These are phyloP conservation scores for Ceratocystis papillata DNA, from an alignment of 2,329 filamentous ascomycete species.

Conservation along the genomic window DNA sequence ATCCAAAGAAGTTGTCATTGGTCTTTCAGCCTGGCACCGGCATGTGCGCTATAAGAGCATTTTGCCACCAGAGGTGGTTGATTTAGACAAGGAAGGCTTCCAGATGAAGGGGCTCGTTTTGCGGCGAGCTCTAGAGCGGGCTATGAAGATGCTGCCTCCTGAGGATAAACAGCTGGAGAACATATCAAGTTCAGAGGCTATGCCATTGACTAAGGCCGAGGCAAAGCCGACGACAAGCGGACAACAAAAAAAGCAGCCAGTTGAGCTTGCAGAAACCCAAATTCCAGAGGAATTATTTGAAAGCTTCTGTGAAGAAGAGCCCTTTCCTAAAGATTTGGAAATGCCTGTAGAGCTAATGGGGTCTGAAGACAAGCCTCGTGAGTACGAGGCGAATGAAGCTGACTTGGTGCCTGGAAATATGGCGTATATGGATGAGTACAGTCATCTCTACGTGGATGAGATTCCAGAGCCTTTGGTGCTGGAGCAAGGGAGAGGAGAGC, in stretches of 20 bases:
- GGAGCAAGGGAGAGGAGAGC: not conserved
- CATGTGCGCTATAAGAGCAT: constrained; percentile 20
- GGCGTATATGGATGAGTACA: not conserved
- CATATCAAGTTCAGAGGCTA: not conserved
- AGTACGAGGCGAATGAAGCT: constrained; percentile 1
- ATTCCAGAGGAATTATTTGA: not conserved
- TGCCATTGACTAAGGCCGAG: not conserved
- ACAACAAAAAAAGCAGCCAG: not conserved
- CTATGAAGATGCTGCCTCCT: constrained; percentile 16
- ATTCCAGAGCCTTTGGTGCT: not conserved
- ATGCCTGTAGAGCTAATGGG: not conserved
- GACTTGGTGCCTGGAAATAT: not conserved
- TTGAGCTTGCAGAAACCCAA: not conserved
- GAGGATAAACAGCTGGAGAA: not conserved
- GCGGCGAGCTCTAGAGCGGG: constrained; percentile 16
- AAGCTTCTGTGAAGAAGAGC: not conserved
- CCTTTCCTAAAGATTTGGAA: not conserved
- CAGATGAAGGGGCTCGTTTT: constrained; percentile 17
- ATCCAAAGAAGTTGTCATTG: constrained; percentile 35
- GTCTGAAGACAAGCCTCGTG: not conserved
- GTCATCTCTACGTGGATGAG: not conserved
- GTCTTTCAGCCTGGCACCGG: constrained; percentile 21
- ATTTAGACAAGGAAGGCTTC: constrained; percentile 16
- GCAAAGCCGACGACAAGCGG: not conserved
- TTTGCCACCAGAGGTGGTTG: constrained; percentile 15